phyloP scores from a whole-genome alignment of 331 rosid genomes.

The Telfairia occidentalis region DNA sequence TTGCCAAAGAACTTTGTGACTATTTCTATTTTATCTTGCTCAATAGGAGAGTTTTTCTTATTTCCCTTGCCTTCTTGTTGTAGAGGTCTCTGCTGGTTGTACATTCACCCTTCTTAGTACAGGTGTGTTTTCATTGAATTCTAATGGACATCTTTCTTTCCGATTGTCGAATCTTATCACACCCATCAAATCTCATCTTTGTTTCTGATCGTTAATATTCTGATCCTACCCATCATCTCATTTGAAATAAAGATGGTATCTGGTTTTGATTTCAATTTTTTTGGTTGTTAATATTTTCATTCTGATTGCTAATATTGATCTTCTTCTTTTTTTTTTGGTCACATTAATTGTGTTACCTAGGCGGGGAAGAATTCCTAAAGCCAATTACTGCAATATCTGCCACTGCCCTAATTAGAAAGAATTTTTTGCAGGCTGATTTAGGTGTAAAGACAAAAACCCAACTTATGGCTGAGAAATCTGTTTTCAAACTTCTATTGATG shows the following conservation, averaged over 20 bases:
- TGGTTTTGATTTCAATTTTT: not conserved
- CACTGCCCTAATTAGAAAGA: conserved; percentile 16
- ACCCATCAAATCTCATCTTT: not conserved
- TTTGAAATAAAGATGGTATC: not conserved
- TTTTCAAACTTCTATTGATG: conserved; percentile 83
- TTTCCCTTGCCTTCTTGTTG: not conserved
- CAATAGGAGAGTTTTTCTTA: not conserved
- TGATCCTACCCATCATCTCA: not conserved
- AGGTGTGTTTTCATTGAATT: not conserved
- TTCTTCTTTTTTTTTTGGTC: not conserved
- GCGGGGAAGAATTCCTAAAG: not conserved
- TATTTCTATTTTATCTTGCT: not conserved
- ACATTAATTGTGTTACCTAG: not conserved
- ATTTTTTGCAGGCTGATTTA: conserved; percentile 71
- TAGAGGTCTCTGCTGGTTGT: not conserved
- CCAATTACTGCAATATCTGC: not conserved
- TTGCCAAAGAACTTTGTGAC: not conserved
- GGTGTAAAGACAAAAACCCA: conserved; percentile 99
- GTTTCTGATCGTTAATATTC: not conserved
- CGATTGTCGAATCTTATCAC: not conserved
- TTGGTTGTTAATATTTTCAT: not conserved
- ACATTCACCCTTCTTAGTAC: not conserved
- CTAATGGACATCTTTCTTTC: not conserved
- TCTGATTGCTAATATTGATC: not conserved
- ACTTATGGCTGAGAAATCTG: conserved; percentile 94